Percentiles rank a stretch among this genome's conserved stretches.
Evolutionary conservation across 768 basidiomycete genomes (phyloP).

Genomic region (Auriscalpium microsporum): DNA sequence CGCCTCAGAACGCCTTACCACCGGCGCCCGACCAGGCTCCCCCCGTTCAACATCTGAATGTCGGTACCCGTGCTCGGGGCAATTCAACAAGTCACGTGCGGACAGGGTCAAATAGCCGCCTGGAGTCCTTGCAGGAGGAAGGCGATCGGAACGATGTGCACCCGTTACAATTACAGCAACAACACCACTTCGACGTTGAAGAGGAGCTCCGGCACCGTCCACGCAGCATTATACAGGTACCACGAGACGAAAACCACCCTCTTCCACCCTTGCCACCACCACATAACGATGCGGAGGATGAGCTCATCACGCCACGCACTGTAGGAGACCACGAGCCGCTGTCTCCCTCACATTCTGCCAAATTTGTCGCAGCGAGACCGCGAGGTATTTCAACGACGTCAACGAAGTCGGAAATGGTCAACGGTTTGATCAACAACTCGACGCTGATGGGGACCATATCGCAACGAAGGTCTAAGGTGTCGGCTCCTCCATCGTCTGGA

Average conservation of each 20-base stretch:
- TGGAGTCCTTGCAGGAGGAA: constrained; percentile 61
- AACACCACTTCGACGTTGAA: constrained; percentile 23
- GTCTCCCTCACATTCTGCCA: constrained; percentile 41
- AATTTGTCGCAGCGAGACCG: constrained; percentile 38
- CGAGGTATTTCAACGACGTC: constrained; percentile 47
- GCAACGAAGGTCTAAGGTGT: constrained; percentile 58
- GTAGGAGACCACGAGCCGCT: constrained; percentile 27
- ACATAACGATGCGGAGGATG: constrained; percentile 4
- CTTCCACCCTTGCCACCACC: constrained; percentile 59
- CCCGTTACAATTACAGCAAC: constrained; percentile 18
- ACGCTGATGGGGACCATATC: constrained; percentile 58
- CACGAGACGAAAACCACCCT: constrained; percentile 41
- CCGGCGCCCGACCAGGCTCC: constrained; percentile 39
- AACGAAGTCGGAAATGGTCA: constrained; percentile 23
- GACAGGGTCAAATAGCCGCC: constrained; percentile 46
- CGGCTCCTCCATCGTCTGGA: constrained; percentile 42
- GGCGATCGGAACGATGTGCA: constrained; percentile 27
- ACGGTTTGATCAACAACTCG: constrained; percentile 45
- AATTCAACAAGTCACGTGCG: constrained; percentile 46
- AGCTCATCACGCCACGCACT: constrained; percentile 12
- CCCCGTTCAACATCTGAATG: constrained; percentile 28
- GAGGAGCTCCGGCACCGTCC: constrained; percentile 15
- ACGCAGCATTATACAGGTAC: constrained; percentile 10
- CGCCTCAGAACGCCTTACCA: constrained; percentile 52
- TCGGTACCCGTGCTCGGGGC: constrained; percentile 33